A percentile compares a stretch with the other conserved stretches of the same genome.
Conservation (phyloP, 345 rosid species). For the Zanthoxylum bungeanum region DNA sequence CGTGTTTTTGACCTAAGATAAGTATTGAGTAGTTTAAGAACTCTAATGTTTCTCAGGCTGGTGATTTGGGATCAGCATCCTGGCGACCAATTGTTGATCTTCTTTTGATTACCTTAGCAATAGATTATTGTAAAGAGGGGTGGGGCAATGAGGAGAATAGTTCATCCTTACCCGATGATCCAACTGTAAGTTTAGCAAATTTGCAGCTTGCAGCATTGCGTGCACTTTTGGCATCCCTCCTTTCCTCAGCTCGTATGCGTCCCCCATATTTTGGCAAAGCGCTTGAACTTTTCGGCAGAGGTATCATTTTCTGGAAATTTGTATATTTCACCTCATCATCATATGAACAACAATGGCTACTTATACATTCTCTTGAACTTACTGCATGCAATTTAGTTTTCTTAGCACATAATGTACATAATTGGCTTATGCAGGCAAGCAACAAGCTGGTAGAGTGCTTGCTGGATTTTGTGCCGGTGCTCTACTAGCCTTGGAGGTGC, state of each 20-base stretch:
- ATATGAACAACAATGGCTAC: not conserved
- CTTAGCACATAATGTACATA: not conserved
- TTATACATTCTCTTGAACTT: not conserved
- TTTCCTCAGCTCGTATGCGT: slow-evolving; percentile 57
- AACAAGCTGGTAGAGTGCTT: slow-evolving; percentile 49
- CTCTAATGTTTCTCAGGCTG: slow-evolving; percentile 47
- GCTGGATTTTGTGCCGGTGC: slow-evolving; percentile 68
- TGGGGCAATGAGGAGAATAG: slow-evolving; percentile 45
- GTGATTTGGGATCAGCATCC: slow-evolving; percentile 54
- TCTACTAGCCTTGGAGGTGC: slow-evolving; percentile 65
- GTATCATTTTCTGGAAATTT: slow-evolving; percentile 32
- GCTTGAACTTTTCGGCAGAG: slow-evolving; percentile 73
- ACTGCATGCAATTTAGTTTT: not conserved
- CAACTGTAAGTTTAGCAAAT: slow-evolving; percentile 34
- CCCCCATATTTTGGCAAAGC: slow-evolving; percentile 60
- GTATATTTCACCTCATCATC: slow-evolving; percentile 1
- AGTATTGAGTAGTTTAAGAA: not conserved
- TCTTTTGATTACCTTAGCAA: slow-evolving; percentile 55
- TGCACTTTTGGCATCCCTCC: slow-evolving; percentile 70
- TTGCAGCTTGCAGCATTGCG: slow-evolving; percentile 69
- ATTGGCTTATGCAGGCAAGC: slow-evolving; percentile 44
- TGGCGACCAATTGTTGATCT: slow-evolving; percentile 63
- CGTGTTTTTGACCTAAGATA: not conserved
- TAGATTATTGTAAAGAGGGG: slow-evolving; percentile 47
- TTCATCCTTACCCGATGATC: slow-evolving; percentile 30